Percentiles rank a stretch among this genome's conserved stretches.
Evolutionary conservation across 306 rosid genomes (phyloP).

Genomic region (Quercus cerris): DNA sequence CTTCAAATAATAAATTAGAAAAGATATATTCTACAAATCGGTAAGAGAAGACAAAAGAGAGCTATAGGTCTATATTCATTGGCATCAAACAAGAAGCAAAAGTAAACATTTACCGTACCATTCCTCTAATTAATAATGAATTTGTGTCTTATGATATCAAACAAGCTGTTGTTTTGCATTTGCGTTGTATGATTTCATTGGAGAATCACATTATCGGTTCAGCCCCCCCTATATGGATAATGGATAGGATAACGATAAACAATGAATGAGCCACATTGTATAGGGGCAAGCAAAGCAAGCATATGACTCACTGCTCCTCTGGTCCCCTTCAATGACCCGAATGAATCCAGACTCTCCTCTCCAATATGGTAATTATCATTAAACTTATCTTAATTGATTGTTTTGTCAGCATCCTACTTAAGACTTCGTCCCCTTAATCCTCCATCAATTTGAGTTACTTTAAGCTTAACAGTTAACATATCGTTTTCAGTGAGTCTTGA

Average conservation of each 20-base stretch:
- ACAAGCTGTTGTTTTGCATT: neutral
- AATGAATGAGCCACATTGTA: neutral
- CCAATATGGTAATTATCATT: neutral
- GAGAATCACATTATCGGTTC: neutral
- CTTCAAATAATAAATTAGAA: too few relatives aligned
- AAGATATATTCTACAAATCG: too few relatives aligned
- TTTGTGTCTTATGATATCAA: neutral
- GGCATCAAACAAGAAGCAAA: too few relatives aligned
- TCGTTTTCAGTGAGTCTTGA: too few relatives aligned
- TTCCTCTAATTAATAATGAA: too few relatives aligned
- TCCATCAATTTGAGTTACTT: too few relatives aligned
- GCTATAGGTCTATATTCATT: too few relatives aligned
- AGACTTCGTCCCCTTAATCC: neutral
- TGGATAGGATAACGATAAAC: neutral
- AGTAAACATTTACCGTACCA: too few relatives aligned
- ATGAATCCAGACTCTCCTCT: neutral
- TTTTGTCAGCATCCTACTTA: neutral
- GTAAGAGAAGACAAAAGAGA: too few relatives aligned
- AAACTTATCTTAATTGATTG: neutral
- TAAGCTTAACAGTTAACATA: too few relatives aligned
- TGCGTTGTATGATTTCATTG: neutral
- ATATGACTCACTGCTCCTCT: neutral
- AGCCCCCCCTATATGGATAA: too few relatives aligned
- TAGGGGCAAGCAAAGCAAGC: neutral
- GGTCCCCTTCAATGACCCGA: neutral